Base-by-base conservation (phyloP, 345 rosid species). In the Citrus glauca region DNA sequence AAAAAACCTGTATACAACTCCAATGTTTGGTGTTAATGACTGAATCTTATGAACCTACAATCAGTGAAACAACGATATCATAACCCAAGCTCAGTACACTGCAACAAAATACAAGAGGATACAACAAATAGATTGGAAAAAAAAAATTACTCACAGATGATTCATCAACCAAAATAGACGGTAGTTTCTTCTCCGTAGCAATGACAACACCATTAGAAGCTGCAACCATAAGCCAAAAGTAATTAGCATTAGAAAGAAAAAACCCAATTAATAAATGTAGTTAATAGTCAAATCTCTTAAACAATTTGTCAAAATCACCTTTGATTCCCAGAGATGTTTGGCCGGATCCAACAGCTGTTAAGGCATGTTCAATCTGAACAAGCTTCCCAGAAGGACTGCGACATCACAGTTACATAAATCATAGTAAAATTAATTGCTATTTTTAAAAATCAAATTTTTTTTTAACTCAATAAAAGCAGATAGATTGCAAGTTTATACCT, bases 191-290 rank as follows among this genome's bases (percentile, higher is more conserved):
- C 87, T 95, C 99, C 0, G 97, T 93, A 0, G 99, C 99, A 57
- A 95, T 91, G 70, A 95, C 96, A 80, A 95, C 99, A 27, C 98
- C 99, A 78, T 95, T 93, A 30, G 94, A 89, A 87, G 98, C 98
- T 95, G 87, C 72, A 90, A 80, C 66, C 66, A 66, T n/a, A 2
- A 50, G 7, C 13, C 10, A 48, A 67, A 30, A 69, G 9, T n/a
- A 65, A 60, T 30, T 8, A 77, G 28, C 25, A 59, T 7, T 7
- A 2, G 28, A 38, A 11, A 32, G 59, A 32, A n/a, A 24, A 40
- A 74, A 2, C 38, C 45, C 75, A 50, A 27, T 6, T 19, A 32
- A 53, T 2, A 73, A 13, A 45, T 19, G 22, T 61, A 19, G 22
- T 17, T 66, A 72, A 56, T 33, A 74, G 48, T 32, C 35, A 7